Conservation (phyloP, 169 alveolate genomes). For the Cyclospora cayetanensis region DNA sequence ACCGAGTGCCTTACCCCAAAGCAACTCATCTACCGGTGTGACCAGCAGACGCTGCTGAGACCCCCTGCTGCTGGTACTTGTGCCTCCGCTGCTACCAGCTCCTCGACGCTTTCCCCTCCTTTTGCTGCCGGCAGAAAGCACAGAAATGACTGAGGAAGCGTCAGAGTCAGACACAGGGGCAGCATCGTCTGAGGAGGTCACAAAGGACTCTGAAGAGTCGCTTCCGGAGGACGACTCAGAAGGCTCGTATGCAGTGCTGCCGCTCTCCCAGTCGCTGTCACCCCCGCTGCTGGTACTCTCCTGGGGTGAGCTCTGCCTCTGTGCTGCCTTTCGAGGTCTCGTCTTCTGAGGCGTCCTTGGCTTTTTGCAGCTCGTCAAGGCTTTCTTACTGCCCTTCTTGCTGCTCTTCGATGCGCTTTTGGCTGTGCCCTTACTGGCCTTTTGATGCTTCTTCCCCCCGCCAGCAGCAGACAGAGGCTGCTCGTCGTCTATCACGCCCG, state of each 20-base stretch:
- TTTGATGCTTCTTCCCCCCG: neutral
- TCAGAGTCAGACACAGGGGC: neutral
- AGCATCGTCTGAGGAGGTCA: constrained; percentile 25
- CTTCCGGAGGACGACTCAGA: constrained; percentile 20
- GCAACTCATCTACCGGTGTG: constrained; percentile 46
- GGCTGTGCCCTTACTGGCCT: neutral
- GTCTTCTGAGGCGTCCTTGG: neutral
- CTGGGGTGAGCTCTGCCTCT: neutral
- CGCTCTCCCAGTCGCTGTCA: constrained; percentile 44
- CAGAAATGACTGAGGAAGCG: constrained; percentile 4
- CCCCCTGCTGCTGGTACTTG: constrained; percentile 19
- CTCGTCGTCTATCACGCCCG: neutral
- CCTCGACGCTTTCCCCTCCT: no score
- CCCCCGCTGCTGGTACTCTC: neutral
- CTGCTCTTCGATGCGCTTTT: neutral
- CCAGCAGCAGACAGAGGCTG: neutral
- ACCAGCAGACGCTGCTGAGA: neutral
- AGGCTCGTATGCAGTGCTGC: constrained; percentile 56
- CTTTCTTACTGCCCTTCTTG: neutral
- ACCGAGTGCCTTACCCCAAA: constrained; percentile 43
- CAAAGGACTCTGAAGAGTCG: constrained; percentile 43
- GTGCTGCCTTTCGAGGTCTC: neutral
- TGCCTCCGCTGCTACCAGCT: neutral
- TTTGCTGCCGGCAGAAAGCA: constrained; percentile 2
- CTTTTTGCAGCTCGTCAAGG: neutral